phyloP scores from a whole-genome alignment of 805 yeast genomes.

The Pichia cephalocereana region DNA sequence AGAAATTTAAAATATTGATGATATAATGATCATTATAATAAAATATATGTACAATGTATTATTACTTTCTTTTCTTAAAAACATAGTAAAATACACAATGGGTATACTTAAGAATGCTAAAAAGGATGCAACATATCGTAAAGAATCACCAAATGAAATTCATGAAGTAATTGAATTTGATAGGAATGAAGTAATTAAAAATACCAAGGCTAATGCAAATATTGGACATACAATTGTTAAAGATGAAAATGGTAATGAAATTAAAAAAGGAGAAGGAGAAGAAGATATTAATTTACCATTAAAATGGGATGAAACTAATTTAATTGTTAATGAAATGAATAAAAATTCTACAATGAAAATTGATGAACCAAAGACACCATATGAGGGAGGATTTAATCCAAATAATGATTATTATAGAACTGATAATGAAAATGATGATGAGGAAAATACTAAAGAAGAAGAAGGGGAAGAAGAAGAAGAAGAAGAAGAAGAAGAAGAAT shows the following conservation, averaged over 20 bases:
- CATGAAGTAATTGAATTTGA: slow-evolving; percentile 19
- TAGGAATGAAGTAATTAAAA: slow-evolving; percentile 66
- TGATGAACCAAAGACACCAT: slow-evolving; percentile 94
- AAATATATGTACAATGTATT: no score
- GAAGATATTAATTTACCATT: slow-evolving; percentile 28
- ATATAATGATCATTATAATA: no score
- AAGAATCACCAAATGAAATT: slow-evolving; percentile 14
- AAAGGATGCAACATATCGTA: slow-evolving; percentile 15
- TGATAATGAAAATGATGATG: slow-evolving; percentile 57
- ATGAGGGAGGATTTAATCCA: slow-evolving; percentile 82
- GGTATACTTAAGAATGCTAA: slow-evolving; percentile 28
- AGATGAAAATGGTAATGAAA: no score
- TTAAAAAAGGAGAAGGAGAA: background rate
- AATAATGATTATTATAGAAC: slow-evolving; percentile 68
- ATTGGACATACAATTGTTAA: background rate
- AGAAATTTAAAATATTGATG: no score
- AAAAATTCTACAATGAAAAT: slow-evolving; percentile 69
- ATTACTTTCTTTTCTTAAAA: no score
- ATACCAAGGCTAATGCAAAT: slow-evolving; percentile 19
- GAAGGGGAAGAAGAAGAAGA: slow-evolving; percentile 11
- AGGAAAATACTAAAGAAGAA: no score
- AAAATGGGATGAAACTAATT: slow-evolving; percentile 79
- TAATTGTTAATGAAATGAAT: slow-evolving; percentile 66
- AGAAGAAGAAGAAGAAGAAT: slow-evolving; percentile 10
- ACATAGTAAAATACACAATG: background rate